Evolutionary conservation across 2,329 filamentous ascomycete species (phyloP).

Genomic region (Fusarium chlamydosporum): DNA sequence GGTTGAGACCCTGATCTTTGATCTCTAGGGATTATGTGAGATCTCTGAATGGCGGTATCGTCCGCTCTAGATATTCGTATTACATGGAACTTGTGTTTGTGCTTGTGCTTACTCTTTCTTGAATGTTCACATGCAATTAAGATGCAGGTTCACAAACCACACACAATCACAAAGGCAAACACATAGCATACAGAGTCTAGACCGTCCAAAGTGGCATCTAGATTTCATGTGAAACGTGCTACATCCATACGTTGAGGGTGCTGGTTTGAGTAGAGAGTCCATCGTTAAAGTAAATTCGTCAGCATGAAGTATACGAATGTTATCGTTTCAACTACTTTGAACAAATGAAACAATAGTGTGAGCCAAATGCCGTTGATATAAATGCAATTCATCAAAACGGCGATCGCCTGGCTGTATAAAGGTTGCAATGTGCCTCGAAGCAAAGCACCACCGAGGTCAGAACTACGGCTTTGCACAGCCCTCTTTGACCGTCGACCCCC

Average conservation of each 20-base stretch:
- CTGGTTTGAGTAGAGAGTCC: background rate
- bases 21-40: constrained; percentile 4
- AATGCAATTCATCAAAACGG: background rate
- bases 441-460: constrained; percentile 2
- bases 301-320: background rate
- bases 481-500: background rate
- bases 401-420: background rate
- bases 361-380: background rate
- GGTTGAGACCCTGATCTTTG: background rate
- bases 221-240: constrained; percentile 6
- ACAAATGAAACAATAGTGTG: background rate
- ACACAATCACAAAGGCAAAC: background rate
- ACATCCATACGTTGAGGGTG: background rate
- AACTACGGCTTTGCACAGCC: background rate
- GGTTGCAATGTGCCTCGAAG: background rate
- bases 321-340: background rate
- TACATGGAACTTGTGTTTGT: background rate
- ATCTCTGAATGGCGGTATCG: background rate
- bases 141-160: background rate
- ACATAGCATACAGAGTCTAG: background rate
- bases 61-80: constrained; percentile 12
- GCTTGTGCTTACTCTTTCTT: background rate
- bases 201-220: background rate
- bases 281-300: background rate
- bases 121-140: background rate